Percentiles rank a stretch among this genome's conserved stretches.
phyloP scores from a whole-genome alignment of 1,284 basidiomycete genomes.

The Mycosarcoma mackinlayi region DNA sequence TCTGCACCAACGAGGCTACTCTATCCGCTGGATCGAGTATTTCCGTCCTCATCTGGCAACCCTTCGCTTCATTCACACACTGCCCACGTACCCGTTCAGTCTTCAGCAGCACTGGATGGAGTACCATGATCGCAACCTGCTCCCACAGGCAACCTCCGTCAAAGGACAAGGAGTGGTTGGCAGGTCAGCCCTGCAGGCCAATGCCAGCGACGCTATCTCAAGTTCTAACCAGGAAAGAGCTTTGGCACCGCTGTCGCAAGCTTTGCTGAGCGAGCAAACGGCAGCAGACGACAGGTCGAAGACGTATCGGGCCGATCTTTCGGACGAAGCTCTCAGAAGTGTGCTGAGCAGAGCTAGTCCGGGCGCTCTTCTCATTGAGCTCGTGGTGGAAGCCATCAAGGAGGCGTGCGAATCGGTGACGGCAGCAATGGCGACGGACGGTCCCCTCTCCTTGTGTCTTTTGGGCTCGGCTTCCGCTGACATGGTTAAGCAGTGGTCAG shows the following conservation, averaged over 20 bases:
- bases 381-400: conserved; percentile 14
- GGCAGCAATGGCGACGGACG: background rate
- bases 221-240: background rate
- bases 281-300: background rate
- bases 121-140: conserved; percentile 50
- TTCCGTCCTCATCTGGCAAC: conserved; percentile 22
- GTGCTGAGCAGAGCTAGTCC: conserved; percentile 1
- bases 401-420: conserved; percentile 5
- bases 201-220: too few species aligned
- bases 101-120: conserved; percentile 49
- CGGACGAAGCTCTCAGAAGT: background rate
- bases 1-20: conserved; percentile 31
- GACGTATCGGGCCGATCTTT: conserved; percentile 11
- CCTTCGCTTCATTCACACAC: conserved; percentile 11
- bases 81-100: conserved; percentile 46
- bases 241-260: conserved; percentile 3
- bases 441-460: background rate
- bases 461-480: background rate
- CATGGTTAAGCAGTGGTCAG: background rate
- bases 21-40: conserved; percentile 31
- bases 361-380: conserved; percentile 14
- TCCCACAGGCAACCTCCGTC: background rate
- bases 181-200: too few species aligned
- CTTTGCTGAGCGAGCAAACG: conserved; percentile 16
- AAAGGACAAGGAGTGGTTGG: too few species aligned